Evolutionary conservation across 805 yeast species (phyloP).

Genomic region (Schwanniomyces pseudopolymorphus): DNA sequence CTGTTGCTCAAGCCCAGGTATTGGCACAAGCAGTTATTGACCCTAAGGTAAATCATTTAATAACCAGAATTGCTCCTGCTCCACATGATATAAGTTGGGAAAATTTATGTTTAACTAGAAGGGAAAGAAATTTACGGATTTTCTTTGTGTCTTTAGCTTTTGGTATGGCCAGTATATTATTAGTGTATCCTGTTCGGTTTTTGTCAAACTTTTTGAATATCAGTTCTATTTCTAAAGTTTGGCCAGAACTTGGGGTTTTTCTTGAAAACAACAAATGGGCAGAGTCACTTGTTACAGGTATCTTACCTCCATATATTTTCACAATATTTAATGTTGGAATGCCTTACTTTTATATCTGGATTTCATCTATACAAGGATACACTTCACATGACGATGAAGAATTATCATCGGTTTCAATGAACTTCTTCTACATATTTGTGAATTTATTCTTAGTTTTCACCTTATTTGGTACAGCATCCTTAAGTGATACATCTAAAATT

Average conservation of each 20-base stretch:
- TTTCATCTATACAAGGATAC: constrained; percentile 82
- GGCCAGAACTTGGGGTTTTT: constrained; percentile 78
- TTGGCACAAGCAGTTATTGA: constrained; percentile 94
- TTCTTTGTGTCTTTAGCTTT: constrained; percentile 66
- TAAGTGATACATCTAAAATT: constrained; percentile 85
- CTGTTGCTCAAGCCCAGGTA: constrained; percentile 95
- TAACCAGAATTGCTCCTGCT: constrained; percentile 88
- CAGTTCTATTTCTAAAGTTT: constrained; percentile 72
- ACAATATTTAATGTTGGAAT: constrained; percentile 78
- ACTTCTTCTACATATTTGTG: constrained; percentile 91
- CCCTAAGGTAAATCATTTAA: constrained; percentile 80
- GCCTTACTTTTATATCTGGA: constrained; percentile 83
- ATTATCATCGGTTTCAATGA: constrained; percentile 82
- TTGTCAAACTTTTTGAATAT: constrained; percentile 79
- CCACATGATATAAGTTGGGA: constrained; percentile 96
- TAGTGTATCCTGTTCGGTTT: constrained; percentile 81
- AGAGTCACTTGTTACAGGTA: constrained; percentile 76
- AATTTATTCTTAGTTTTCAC: constrained; percentile 93
- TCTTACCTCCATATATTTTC: constrained; percentile 88
- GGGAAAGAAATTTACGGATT: constrained; percentile 64
- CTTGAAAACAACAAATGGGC: constrained; percentile 69
- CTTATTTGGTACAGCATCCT: constrained; percentile 85
- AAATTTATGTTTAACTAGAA: constrained; percentile 76
- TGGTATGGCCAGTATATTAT: constrained; percentile 65
- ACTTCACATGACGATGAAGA: constrained; percentile 93